These are phyloP conservation scores for Nakazawaea ernobii DNA, from an alignment of 805 yeast genomes.

Conservation along the genomic window DNA sequence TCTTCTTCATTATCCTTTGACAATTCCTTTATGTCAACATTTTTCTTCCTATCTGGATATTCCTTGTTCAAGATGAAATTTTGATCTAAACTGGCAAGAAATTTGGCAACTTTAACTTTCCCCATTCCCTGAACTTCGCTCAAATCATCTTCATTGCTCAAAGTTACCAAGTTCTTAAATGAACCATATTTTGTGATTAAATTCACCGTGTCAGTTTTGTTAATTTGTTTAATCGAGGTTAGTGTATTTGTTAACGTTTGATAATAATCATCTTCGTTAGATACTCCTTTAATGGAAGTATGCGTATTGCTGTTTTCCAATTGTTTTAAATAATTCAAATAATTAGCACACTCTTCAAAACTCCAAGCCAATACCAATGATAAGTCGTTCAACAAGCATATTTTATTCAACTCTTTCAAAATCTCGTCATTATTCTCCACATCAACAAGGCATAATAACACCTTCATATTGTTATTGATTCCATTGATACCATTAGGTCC, in stretches of 20 bases:
- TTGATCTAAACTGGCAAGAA: slow-evolving; percentile 36
- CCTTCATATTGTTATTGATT: slow-evolving; percentile 38
- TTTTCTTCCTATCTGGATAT: slow-evolving; percentile 15
- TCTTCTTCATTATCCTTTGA: neutral
- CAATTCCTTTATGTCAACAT: neutral
- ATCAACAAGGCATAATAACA: slow-evolving; percentile 60
- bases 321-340: slow-evolving; percentile 26
- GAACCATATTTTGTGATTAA: slow-evolving; percentile 43
- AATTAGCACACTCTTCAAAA: slow-evolving; percentile 49
- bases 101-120: slow-evolving; percentile 33
- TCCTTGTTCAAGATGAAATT: slow-evolving; percentile 44
- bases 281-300: slow-evolving; percentile 34
- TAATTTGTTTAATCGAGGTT: slow-evolving; percentile 40
- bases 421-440: slow-evolving; percentile 50
- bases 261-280: slow-evolving; percentile 34
- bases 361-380: slow-evolving; percentile 48
- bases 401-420: slow-evolving; percentile 38
- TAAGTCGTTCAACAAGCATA: slow-evolving; percentile 44
- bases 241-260: slow-evolving; percentile 38
- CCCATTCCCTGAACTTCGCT: slow-evolving; percentile 45
- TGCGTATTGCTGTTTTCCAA: slow-evolving; percentile 26
- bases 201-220: slow-evolving; percentile 50
- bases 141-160: slow-evolving; percentile 22
- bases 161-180: slow-evolving; percentile 33
- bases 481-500: slow-evolving; percentile 18